phyloP scores from a whole-genome alignment of 768 basidiomycete species.

The Agaricus sinodeliciosus region DNA sequence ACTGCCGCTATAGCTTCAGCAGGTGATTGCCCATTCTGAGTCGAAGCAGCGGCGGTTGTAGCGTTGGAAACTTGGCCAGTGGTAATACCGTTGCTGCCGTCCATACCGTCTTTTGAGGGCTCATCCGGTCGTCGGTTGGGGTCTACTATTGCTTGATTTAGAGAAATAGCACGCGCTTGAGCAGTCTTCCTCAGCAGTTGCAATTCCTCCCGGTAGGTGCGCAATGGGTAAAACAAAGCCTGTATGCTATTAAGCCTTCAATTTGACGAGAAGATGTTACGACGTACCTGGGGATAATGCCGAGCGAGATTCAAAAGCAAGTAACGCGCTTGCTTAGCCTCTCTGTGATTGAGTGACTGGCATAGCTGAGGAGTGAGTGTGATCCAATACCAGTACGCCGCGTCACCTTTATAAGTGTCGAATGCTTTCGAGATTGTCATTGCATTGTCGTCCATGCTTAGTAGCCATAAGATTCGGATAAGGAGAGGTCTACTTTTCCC shows the following conservation, averaged over 20 bases:
- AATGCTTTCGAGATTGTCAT: conserved; percentile 75
- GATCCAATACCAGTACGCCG: conserved; percentile 99
- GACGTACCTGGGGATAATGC: conserved; percentile 80
- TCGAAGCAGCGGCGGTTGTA: neutral
- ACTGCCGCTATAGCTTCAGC: neutral
- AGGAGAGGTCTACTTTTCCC: conserved; percentile 89
- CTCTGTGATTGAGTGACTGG: conserved; percentile 81
- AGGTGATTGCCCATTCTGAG: conserved; percentile 2
- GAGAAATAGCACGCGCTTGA: conserved; percentile 29
- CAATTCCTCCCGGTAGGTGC: conserved; percentile 55
- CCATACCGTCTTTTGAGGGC: conserved; percentile 20
- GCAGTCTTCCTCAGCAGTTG: conserved; percentile 33
- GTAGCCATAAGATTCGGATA: conserved; percentile 90
- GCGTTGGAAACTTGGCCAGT: conserved; percentile 1
- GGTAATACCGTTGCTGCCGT: conserved; percentile 10
- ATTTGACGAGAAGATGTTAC: neutral
- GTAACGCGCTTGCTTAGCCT: conserved; percentile 88
- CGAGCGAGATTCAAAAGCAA: conserved; percentile 88
- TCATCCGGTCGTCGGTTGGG: conserved; percentile 21
- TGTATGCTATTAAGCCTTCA: conserved; percentile 23
- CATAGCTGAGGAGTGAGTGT: conserved; percentile 93
- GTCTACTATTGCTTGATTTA: conserved; percentile 18
- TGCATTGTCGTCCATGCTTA: conserved; percentile 81
- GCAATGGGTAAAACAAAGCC: conserved; percentile 93
- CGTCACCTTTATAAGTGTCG: conserved; percentile 93